Conservation (phyloP, 495 filamentous ascomycete genomes). For the Glutinoglossum americanum region DNA sequence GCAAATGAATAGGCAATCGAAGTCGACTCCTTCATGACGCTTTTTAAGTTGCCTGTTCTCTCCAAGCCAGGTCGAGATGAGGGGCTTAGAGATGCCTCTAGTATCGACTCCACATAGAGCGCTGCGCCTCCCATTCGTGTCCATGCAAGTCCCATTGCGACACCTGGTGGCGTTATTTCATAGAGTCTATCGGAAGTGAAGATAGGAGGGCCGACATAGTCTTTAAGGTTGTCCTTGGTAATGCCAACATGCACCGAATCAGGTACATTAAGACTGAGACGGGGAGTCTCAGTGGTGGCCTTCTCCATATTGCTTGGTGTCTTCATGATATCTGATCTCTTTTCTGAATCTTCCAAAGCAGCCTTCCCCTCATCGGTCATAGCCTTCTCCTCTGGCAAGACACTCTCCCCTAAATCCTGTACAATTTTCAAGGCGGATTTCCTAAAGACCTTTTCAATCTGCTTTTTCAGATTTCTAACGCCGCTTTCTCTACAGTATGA, state of each 20-base stretch:
- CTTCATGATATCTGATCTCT: conserved; percentile 31
- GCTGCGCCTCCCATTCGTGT: conserved; percentile 95
- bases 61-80: conserved; percentile 58
- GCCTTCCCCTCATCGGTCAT: conserved; percentile 77
- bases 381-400: conserved; percentile 57
- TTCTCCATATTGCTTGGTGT: conserved; percentile 39
- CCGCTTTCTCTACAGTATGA: conserved; percentile 94
- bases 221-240: conserved; percentile 74
- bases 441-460: conserved; percentile 97
- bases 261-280: conserved; percentile 65
- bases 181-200: conserved; percentile 94
- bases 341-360: conserved; percentile 48
- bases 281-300: conserved; percentile 53
- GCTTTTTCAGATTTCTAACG: conserved; percentile 96
- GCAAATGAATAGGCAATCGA: conserved; percentile 89
- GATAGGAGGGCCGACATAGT: conserved; percentile 90
- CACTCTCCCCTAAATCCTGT: conserved; percentile 78
- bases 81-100: conserved; percentile 55
- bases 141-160: conserved; percentile 97
- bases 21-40: conserved; percentile 95
- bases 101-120: conserved; percentile 90
- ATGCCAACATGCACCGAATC: conserved; percentile 74
- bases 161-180: conserved; percentile 84
- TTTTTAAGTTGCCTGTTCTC: conserved; percentile 83
- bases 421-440: conserved; percentile 96